phyloP scores from a whole-genome alignment of 163 green algal genomes.

The Scenedesmus sp. region DNA sequence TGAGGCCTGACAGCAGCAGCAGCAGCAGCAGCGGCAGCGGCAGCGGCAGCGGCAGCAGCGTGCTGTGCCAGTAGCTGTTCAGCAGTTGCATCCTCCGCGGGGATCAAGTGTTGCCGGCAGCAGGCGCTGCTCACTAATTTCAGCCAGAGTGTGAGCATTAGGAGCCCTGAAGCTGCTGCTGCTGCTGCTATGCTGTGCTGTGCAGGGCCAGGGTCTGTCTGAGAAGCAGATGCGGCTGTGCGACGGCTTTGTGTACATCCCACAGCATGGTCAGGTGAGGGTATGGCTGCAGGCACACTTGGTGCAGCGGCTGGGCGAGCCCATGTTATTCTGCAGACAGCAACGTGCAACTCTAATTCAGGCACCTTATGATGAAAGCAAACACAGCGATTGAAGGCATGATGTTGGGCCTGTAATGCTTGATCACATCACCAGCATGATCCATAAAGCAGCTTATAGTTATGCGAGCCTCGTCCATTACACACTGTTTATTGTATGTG shows the following conservation, averaged over 20 bases:
- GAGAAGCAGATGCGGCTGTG: slow-evolving; percentile 87
- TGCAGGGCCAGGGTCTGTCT: slow-evolving; percentile 82
- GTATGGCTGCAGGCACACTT: not conserved
- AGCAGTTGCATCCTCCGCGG: no score
- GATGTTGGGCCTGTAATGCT: no score
- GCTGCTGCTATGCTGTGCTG: not conserved
- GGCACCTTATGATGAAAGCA: no score
- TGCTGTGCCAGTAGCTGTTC: not conserved
- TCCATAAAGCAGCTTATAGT: no score
- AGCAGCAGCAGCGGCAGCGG: not conserved
- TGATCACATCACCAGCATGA: no score
- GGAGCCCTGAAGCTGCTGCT: not conserved
- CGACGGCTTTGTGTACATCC: slow-evolving; percentile 97
- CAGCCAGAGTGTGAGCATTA: not conserved
- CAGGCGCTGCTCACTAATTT: not conserved
- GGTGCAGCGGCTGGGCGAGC: no score
- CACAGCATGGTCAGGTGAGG: slow-evolving; percentile 83
- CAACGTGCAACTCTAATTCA: no score
- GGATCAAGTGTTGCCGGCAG: not conserved
- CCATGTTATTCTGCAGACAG: no score
- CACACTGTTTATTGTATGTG: not conserved
- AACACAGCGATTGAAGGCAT: no score
- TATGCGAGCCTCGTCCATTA: no score
- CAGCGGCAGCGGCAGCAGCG: not conserved
- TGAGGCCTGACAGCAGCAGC: slow-evolving; percentile 44